These are phyloP conservation scores for Eleusine indica DNA, from an alignment of 176 grass and related monocot species.

Conservation along the genomic window DNA sequence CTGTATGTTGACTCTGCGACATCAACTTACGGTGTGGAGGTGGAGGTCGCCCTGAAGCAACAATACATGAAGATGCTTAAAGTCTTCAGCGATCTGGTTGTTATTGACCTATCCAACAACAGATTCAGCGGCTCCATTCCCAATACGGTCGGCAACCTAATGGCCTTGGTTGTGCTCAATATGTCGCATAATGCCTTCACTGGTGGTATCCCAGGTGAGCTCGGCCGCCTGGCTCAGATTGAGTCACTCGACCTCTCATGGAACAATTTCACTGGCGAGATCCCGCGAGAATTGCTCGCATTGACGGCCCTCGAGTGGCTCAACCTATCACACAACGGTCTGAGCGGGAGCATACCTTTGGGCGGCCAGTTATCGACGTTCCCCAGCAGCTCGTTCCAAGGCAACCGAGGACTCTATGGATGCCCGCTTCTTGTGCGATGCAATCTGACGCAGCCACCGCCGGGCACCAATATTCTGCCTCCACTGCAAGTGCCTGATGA, in stretches of 20 bases:
- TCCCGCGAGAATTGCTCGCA: slow-evolving; percentile 36
- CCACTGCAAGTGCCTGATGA: neutral
- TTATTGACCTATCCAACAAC: slow-evolving; percentile 28
- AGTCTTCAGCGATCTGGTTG: neutral
- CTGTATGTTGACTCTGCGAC: no score
- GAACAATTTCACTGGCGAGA: slow-evolving; percentile 32
- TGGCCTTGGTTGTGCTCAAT: slow-evolving; percentile 2
- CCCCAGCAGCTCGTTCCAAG: slow-evolving; percentile 2
- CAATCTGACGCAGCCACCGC: neutral
- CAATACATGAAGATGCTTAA: neutral
- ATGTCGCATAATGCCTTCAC: slow-evolving; percentile 30
- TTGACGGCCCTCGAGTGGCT: slow-evolving; percentile 33
- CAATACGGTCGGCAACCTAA: slow-evolving; percentile 12
- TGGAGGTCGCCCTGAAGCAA: neutral
- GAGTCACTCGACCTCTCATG: slow-evolving; percentile 45
- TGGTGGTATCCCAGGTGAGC: neutral
- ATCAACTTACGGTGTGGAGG: no score
- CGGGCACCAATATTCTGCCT: neutral
- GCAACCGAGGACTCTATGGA: neutral
- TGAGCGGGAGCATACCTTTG: slow-evolving; percentile 39
- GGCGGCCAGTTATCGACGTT: neutral
- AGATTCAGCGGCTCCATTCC: slow-evolving; percentile 36
- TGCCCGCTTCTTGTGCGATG: neutral
- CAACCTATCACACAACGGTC: slow-evolving; percentile 35
- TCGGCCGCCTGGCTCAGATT: neutral